Percentiles rank a stretch among this genome's conserved stretches.
These are phyloP conservation scores for Tuber calosporum DNA, from an alignment of 495 filamentous ascomycete genomes.

Conservation along the genomic window DNA sequence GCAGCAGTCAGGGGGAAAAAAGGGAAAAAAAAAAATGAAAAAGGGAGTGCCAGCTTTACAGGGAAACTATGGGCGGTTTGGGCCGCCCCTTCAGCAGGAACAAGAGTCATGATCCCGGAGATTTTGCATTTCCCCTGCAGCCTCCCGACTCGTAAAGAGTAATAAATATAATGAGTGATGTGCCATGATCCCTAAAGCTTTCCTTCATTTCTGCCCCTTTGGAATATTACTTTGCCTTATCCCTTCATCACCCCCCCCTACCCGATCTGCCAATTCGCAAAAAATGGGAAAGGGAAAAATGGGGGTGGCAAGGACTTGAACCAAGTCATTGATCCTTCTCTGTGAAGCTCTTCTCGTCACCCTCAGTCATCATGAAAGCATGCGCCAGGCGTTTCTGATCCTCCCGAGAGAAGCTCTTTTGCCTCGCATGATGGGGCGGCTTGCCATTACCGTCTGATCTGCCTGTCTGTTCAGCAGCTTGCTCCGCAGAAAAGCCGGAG, in stretches of 20 bases:
- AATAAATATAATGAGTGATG: slow-evolving; percentile 31
- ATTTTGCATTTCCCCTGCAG: slow-evolving; percentile 20
- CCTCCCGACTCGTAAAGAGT: slow-evolving; percentile 23
- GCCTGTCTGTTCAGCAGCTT: slow-evolving; percentile 7
- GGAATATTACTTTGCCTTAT: slow-evolving; percentile 6
- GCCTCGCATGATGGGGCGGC: slow-evolving; percentile 24
- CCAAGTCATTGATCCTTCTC: slow-evolving; percentile 19
- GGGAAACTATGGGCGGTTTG: slow-evolving; percentile 23
- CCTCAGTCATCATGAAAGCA: slow-evolving; percentile 18
- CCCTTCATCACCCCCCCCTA: not conserved
- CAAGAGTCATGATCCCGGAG: slow-evolving; percentile 29
- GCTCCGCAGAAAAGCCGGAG: slow-evolving; percentile 13
- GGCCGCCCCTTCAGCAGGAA: slow-evolving; percentile 23
- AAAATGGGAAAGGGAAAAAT: not conserved
- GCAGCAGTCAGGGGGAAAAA: not conserved
- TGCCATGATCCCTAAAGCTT: slow-evolving; percentile 21
- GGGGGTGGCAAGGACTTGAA: slow-evolving; percentile 1
- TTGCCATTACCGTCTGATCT: slow-evolving; percentile 7
- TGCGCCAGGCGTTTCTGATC: slow-evolving; percentile 29
- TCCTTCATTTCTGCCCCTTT: not conserved
- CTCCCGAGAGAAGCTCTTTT: slow-evolving; percentile 34
- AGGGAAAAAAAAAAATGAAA: not conserved
- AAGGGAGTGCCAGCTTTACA: slow-evolving; percentile 13
- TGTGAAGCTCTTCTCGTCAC: slow-evolving; percentile 20
- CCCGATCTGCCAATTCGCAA: not conserved